These are phyloP conservation scores for Xanthoceras sorbifolium DNA, from an alignment of 345 rosid genomes.

Conservation along the genomic window DNA sequence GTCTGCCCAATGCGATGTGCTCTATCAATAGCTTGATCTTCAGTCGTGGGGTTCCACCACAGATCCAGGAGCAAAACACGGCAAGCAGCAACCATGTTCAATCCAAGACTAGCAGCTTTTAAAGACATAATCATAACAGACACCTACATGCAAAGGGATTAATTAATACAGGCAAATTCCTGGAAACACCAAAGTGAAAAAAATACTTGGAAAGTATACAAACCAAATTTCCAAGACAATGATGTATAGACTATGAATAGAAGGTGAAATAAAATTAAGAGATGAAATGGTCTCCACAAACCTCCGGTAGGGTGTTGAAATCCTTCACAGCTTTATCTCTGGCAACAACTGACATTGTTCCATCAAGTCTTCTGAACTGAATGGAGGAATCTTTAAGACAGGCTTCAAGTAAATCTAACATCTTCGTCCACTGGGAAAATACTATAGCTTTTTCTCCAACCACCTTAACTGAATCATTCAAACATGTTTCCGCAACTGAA, in stretches of 20 bases:
- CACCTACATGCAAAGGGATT: constrained; percentile 46
- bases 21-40: constrained; percentile 96
- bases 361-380: constrained; percentile 94
- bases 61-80: constrained; percentile 86
- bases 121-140: constrained; percentile 94
- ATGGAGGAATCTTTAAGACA: constrained; percentile 66
- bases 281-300: constrained; percentile 29
- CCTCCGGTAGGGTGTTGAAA: constrained; percentile 93
- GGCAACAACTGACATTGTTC: constrained; percentile 92
- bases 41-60: constrained; percentile 99
- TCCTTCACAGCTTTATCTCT: constrained; percentile 97
- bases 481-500: constrained; percentile 21
- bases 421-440: constrained; percentile 96
- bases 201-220: neutral
- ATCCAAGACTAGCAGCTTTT: constrained; percentile 98
- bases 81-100: constrained; percentile 97
- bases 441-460: constrained; percentile 86
- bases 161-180: constrained; percentile 1
- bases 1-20: constrained; percentile 99
- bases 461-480: constrained; percentile 35
- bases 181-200: neutral
- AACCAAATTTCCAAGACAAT: neutral
- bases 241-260: neutral
- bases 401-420: constrained; percentile 90
- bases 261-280: neutral